phyloP scores from a whole-genome alignment of 805 yeast species.

The Yarrowia phangngaensis region DNA sequence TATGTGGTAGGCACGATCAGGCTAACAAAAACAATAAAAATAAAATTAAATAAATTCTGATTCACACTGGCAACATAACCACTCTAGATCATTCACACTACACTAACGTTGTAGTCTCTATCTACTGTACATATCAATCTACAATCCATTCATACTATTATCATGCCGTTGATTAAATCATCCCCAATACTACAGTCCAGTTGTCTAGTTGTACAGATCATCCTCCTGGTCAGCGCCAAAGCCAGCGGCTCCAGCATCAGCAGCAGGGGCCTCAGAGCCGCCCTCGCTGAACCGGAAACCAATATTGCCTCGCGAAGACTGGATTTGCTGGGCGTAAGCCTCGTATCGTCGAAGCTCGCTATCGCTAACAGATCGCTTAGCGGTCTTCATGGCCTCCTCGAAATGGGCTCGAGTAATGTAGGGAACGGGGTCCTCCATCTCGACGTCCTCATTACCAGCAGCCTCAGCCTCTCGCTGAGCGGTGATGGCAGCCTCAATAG shows the following conservation, averaged over 20 bases:
- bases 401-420: constrained; percentile 89
- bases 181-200: background rate
- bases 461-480: constrained; percentile 44
- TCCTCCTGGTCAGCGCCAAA: constrained; percentile 54
- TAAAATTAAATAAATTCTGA: too few relatives aligned
- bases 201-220: constrained; percentile 55
- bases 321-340: constrained; percentile 95
- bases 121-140: too few relatives aligned
- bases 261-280: constrained; percentile 39
- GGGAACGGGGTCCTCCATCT: constrained; percentile 91
- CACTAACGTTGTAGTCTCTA: too few relatives aligned
- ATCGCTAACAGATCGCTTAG: constrained; percentile 94
- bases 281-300: constrained; percentile 77
- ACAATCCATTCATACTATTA: too few relatives aligned
- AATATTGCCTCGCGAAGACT: constrained; percentile 91
- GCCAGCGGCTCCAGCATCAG: constrained; percentile 47
- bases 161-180: constrained; percentile 1
- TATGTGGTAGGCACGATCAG: too few relatives aligned
- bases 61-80: too few relatives aligned
- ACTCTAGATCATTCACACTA: too few relatives aligned
- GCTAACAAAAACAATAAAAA: too few relatives aligned
- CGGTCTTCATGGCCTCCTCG: constrained; percentile 99
- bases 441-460: constrained; percentile 49
- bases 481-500: constrained; percentile 74
- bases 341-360: constrained; percentile 98